Base-by-base conservation (phyloP, 352 stramenopile genomes). In the Pelagophyceae sp. region DNA sequence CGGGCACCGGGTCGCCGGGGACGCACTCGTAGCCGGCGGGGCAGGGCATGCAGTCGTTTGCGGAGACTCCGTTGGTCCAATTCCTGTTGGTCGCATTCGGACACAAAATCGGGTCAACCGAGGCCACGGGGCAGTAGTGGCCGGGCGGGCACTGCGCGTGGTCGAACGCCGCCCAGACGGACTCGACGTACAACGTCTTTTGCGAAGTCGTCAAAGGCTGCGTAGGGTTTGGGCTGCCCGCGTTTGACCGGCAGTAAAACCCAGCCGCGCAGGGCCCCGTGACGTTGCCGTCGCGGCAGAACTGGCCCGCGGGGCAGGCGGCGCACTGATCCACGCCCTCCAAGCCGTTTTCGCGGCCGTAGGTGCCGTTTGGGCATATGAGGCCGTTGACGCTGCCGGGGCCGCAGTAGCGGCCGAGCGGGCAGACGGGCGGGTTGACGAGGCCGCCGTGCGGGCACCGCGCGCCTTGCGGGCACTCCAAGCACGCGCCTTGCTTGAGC, bases 361-460 rank as follows among this genome's bases (percentile, higher is more conserved):
- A 95, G 0, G 91, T 95, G 11, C 90, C 90, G 75, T 84, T 85
- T 0, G 87, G 87, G 81, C 91, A 96, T 2, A 92, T 58, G 0
- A 89, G 50, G 0, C 85, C 84, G 32, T 90, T 79, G 2, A 79
- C 15, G 11, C 80, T 84, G 0, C 86, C 89, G 15, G 80, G 71
- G 2, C 86, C 83, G 77, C 91, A 96, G 38, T 91, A 90, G 29
- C 67, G 83, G 0, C 89, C 89, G 25, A 86, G 82, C 0, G 88
- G 87, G 75, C 91, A 96, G 15, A 63, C 67, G 0, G 25, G 0
- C 32, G 61, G 61, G 15, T 50, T 70, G 0, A 54, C 79, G 25
- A 32, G 40, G 20, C 67, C 54, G 29, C 54, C 50, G 11, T 11
- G 11, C 32, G 23, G 29, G 60, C 80, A 83, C 32, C 58, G 1